Evolutionary conservation across 2,329 filamentous ascomycete species (phyloP), one percentile per base, ranked within the genome.

Genomic region (Kalaharituber pfeilii): DNA sequence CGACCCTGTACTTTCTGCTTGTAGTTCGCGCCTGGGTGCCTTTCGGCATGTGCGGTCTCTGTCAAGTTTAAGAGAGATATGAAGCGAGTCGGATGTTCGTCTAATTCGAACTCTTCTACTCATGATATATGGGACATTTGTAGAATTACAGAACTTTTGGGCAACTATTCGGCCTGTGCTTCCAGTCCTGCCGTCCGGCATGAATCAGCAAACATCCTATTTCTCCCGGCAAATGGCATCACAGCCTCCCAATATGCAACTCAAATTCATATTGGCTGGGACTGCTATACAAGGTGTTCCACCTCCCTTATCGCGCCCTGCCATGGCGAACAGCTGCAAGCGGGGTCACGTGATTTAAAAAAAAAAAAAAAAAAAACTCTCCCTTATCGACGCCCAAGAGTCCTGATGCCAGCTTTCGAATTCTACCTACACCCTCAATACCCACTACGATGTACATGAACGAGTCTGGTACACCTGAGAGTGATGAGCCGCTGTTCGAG

Each of bases 141-240:
- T 64, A 15, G 62, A 64, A 36, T 53, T 63, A 18, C 62, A 64
- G 50, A 56, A 57, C 26, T 59, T 60, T 9, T 64, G 62, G 55
- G 56, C 62, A 26, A 52, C 52, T 39, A 52, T 64, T 26, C 60
- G 56, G 24, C 62, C 59, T 54, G 56, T 59, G 28, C 57, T 63
- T 25, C 49, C 57, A 9, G 53, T 54, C 18, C 57, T 56, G 4
- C 52, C 42, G 24, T 45, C 49, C 20, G 24, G 25, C 18, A 36
- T 33, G 26, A 15, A 47, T 24, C 24, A 47, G n/a, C 25, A 11
- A 15, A 20, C n/a, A 18, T 22, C 18, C 15, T 25, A 7, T 22
- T 20, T 20, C 13, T 22, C 42, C 25, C 42, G 42, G 18, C 42
- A 47, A 4, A 47, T 9, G 15, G 15, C n/a, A 13, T 22, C 24